Evolutionary conservation across 2,329 filamentous ascomycete species (phyloP).

Genomic region (Coniochaeta sp.): DNA sequence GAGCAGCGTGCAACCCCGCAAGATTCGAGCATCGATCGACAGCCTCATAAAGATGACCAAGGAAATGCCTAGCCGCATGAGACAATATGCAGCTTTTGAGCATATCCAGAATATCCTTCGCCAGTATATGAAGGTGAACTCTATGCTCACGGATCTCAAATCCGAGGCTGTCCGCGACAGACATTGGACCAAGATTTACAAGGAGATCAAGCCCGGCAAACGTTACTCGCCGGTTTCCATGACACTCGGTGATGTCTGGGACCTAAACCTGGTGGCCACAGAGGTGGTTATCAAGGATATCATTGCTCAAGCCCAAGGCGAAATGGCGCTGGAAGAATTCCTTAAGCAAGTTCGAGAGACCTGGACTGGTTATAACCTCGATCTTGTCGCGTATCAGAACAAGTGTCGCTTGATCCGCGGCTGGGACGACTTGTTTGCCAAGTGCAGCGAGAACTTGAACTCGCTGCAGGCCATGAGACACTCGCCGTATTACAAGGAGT

Average conservation of each 20-base stretch:
- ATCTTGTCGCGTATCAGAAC: constrained; percentile 95
- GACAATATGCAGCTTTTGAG: constrained; percentile 99
- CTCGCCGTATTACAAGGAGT: constrained; percentile 98
- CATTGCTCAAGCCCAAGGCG: constrained; percentile 90
- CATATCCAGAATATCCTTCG: constrained; percentile 90
- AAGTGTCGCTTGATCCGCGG: constrained; percentile 96
- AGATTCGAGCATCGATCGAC: constrained; percentile 83
- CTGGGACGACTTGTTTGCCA: constrained; percentile 97
- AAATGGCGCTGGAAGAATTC: constrained; percentile 98
- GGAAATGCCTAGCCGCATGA: constrained; percentile 98
- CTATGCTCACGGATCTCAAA: constrained; percentile 81
- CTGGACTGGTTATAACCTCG: constrained; percentile 91
- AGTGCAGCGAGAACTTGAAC: constrained; percentile 96
- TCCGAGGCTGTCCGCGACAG: constrained; percentile 94
- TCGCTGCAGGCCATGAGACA: constrained; percentile 98
- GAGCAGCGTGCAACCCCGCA: constrained; percentile 92
- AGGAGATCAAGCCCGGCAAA: constrained; percentile 84
- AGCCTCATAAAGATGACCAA: constrained; percentile 95
- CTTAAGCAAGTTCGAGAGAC: constrained; percentile 92
- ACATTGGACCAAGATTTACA: constrained; percentile 98
- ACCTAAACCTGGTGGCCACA: constrained; percentile 81
- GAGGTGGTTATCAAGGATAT: constrained; percentile 88
- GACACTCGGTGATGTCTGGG: constrained; percentile 98
- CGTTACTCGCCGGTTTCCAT: constrained; percentile 90
- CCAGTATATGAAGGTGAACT: constrained; percentile 84